Evolutionary conservation across 2,329 filamentous ascomycete species (phyloP).

Genomic region (Diaporthe destruens): DNA sequence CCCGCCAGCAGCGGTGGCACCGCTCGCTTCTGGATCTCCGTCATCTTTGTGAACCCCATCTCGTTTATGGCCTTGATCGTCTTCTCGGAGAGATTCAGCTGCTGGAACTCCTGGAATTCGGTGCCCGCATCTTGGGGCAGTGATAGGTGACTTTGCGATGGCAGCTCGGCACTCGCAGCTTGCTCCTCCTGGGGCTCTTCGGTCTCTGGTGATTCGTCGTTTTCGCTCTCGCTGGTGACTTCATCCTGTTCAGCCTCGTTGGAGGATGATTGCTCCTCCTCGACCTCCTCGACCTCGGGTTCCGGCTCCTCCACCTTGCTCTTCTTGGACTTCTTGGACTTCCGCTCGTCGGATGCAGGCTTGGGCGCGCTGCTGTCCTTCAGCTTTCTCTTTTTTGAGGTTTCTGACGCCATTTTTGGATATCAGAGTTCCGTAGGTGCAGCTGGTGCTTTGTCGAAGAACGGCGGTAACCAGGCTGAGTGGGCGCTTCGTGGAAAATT

Average conservation of each 20-base stretch:
- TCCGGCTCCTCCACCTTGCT: slow-evolving; percentile 38
- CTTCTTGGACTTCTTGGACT: slow-evolving; percentile 42
- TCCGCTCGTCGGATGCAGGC: slow-evolving; percentile 39
- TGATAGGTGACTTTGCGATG: slow-evolving; percentile 57
- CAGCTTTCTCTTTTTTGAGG: slow-evolving; percentile 54
- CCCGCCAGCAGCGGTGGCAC: slow-evolving; percentile 92
- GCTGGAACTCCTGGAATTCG: slow-evolving; percentile 78
- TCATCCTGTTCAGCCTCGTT: slow-evolving; percentile 44
- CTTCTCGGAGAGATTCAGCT: slow-evolving; percentile 88
- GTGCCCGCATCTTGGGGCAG: slow-evolving; percentile 69
- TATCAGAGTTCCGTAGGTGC: slow-evolving; percentile 15
- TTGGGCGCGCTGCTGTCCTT: slow-evolving; percentile 49
- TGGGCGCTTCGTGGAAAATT: slow-evolving; percentile 13
- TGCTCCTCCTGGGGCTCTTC: slow-evolving; percentile 48
- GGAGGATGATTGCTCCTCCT: slow-evolving; percentile 41
- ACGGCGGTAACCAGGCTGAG: neutral
- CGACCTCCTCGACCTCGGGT: slow-evolving; percentile 39
- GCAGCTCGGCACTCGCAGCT: slow-evolving; percentile 50
- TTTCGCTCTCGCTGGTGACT: slow-evolving; percentile 38
- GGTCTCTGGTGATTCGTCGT: slow-evolving; percentile 42
- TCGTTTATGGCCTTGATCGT: slow-evolving; percentile 88
- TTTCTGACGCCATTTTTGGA: slow-evolving; percentile 49
- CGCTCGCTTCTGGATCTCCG: slow-evolving; percentile 88
- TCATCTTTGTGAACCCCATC: slow-evolving; percentile 97
- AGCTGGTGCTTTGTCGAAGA: neutral